Evolutionary conservation across 225 moss, liverwort and hornwort species (phyloP).

Genomic region (Sphagnum tenellum): DNA sequence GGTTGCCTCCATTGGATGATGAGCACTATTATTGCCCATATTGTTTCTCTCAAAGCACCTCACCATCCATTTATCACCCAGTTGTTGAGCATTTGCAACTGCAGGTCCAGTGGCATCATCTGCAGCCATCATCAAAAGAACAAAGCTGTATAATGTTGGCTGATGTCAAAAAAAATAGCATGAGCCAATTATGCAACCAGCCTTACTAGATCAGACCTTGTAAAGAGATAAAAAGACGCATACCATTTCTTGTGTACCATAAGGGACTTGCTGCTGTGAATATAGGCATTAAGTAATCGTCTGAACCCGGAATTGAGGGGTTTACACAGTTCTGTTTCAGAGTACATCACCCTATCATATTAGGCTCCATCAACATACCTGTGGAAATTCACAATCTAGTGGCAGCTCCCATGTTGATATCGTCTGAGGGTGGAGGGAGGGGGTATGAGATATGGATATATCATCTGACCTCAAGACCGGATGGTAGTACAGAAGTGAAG

Average conservation of each 20-base stretch:
- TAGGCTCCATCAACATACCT: too few relatives aligned
- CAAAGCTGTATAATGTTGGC: too few relatives aligned
- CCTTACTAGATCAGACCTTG: too few relatives aligned
- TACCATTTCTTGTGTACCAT: conserved; percentile 47
- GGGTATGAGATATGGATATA: too few relatives aligned
- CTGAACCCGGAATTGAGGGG: conserved; percentile 31
- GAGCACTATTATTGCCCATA: conserved; percentile 13
- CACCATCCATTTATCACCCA: conserved; percentile 35
- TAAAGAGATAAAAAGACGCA: too few relatives aligned
- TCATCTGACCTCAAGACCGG: too few relatives aligned
- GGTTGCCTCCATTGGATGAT: conserved; percentile 28
- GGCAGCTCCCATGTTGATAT: too few relatives aligned
- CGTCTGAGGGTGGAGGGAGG: too few relatives aligned
- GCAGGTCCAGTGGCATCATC: conserved; percentile 34
- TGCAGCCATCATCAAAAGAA: conserved; percentile 15
- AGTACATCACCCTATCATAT: neutral
- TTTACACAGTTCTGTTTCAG: conserved; percentile 31
- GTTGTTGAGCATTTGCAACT: conserved; percentile 21
- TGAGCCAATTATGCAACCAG: too few relatives aligned
- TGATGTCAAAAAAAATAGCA: too few relatives aligned
- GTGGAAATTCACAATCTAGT: too few relatives aligned
- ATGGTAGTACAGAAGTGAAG: too few relatives aligned
- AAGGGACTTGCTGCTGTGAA: conserved; percentile 20
- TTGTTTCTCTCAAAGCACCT: conserved; percentile 35
- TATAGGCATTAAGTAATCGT: conserved; percentile 28